phyloP scores from a whole-genome alignment of 768 basidiomycete genomes.

The Strobilomyces dryophilus region DNA sequence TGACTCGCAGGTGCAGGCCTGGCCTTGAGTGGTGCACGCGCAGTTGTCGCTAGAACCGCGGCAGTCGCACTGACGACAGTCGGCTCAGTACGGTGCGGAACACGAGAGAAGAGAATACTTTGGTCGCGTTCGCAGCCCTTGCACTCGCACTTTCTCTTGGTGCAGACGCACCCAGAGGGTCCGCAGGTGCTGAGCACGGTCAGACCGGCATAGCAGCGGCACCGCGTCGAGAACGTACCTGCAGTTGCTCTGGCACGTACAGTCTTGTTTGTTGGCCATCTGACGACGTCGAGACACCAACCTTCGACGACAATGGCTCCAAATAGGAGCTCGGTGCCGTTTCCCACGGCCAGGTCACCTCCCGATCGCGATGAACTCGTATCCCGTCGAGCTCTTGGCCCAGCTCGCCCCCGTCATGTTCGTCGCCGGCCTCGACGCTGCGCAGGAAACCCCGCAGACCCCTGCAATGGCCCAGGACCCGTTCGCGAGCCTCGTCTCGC shows the following conservation, averaged over 20 bases:
- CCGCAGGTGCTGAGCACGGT: constrained; percentile 26
- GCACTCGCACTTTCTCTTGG: constrained; percentile 31
- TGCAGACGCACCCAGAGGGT: constrained; percentile 28
- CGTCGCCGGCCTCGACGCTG: constrained; percentile 66
- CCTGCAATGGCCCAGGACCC: constrained; percentile 45
- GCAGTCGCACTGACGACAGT: constrained; percentile 17
- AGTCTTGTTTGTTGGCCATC: constrained; percentile 21
- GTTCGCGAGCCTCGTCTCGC: constrained; percentile 53
- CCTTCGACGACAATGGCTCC: neutral
- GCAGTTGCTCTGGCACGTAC: constrained; percentile 30
- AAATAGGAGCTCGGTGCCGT: neutral
- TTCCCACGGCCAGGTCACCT: neutral
- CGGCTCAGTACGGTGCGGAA: neutral
- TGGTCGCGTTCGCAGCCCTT: constrained; percentile 26
- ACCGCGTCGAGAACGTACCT: constrained; percentile 13
- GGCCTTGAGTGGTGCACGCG: constrained; percentile 12
- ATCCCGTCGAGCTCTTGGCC: constrained; percentile 84
- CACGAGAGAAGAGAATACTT: constrained; percentile 5
- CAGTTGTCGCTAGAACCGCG: constrained; percentile 17
- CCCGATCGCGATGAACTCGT: constrained; percentile 71
- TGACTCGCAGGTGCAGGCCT: constrained; percentile 15
- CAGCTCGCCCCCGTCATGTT: constrained; percentile 94
- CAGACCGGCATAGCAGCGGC: neutral
- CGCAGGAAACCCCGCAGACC: constrained; percentile 11
- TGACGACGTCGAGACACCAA: neutral